Conservation (phyloP, 2,329 filamentous ascomycete genomes). For the Phaeomoniella chlamydospora region DNA sequence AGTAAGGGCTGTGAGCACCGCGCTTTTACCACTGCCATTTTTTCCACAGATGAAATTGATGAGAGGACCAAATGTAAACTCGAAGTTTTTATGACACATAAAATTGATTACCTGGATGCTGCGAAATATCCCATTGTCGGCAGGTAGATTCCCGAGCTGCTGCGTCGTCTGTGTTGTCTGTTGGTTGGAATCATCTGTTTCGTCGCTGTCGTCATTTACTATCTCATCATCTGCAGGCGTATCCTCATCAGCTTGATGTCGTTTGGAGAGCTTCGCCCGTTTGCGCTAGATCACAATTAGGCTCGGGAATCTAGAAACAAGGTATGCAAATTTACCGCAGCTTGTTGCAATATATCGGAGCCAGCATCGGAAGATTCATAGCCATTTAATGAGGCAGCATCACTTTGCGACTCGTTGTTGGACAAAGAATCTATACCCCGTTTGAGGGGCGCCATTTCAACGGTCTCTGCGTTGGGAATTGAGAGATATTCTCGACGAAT, state of each 20-base stretch:
- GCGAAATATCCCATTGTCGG: constrained; percentile 77
- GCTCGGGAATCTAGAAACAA: background rate
- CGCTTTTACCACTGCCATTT: constrained; percentile 96
- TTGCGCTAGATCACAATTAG: background rate
- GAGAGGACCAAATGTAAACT: constrained; percentile 74
- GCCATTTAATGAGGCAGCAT: background rate
- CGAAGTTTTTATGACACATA: constrained; percentile 81
- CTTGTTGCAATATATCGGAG: background rate
- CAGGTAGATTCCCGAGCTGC: constrained; percentile 55
- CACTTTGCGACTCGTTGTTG: background rate
- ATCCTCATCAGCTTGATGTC: constrained; percentile 1
- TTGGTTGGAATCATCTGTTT: constrained; percentile 33
- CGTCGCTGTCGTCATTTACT: constrained; percentile 2
- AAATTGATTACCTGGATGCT: constrained; percentile 81
- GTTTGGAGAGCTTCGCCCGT: background rate
- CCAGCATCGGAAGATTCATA: background rate
- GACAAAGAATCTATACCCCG: background rate
- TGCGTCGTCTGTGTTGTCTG: constrained; percentile 50
- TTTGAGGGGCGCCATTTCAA: background rate
- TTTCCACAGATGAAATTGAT: constrained; percentile 98
- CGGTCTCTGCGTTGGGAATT: background rate
- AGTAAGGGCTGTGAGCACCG: constrained; percentile 81
- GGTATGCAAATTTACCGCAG: background rate
- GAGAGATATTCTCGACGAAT: too few species aligned
- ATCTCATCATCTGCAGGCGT: constrained; percentile 10